Percentiles rank a stretch among this genome's conserved stretches.
These are phyloP conservation scores for Sporothrix euskadiensis DNA, from an alignment of 2,329 filamentous ascomycete genomes.

Conservation along the genomic window DNA sequence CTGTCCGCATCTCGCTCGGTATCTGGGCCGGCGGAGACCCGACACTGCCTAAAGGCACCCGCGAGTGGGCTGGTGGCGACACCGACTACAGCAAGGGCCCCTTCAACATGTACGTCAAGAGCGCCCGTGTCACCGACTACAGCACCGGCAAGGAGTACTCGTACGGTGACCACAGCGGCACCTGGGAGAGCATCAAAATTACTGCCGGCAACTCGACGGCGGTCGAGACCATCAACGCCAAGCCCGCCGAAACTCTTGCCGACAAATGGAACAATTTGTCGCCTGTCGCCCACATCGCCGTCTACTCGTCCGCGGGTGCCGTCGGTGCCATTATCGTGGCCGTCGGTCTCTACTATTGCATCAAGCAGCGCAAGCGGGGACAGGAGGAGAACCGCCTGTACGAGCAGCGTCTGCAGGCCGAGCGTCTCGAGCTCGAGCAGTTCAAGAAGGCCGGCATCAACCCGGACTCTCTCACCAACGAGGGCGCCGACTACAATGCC, in stretches of 20 bases:
- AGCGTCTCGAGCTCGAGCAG: constrained; percentile 54
- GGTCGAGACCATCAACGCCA: constrained; percentile 46
- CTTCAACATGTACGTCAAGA: constrained; percentile 64
- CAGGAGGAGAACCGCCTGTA: constrained; percentile 52
- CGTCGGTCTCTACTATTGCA: constrained; percentile 53
- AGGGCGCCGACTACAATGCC: constrained; percentile 44
- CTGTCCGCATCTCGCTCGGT: constrained; percentile 68
- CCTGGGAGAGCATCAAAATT: constrained; percentile 32
- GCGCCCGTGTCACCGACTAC: constrained; percentile 43
- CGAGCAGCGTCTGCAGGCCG: constrained; percentile 47
- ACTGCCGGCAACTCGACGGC: constrained; percentile 58
- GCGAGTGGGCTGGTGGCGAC: constrained; percentile 58
- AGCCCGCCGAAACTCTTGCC: constrained; percentile 46
- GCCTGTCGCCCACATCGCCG: constrained; percentile 50
- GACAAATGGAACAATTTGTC: constrained; percentile 59
- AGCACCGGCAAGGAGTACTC: constrained; percentile 37
- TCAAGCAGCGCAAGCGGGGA: constrained; percentile 56
- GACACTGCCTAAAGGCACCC: constrained; percentile 51
- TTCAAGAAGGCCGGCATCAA: constrained; percentile 52
- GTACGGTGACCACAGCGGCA: constrained; percentile 30
- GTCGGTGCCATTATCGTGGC: constrained; percentile 47
- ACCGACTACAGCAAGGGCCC: constrained; percentile 59
- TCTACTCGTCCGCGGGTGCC: constrained; percentile 53
- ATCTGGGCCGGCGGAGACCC: constrained; percentile 66
- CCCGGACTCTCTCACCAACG: constrained; percentile 48